Evolutionary conservation across 768 basidiomycete species (phyloP).

Genomic region (Gloeostereum incarnatum): DNA sequence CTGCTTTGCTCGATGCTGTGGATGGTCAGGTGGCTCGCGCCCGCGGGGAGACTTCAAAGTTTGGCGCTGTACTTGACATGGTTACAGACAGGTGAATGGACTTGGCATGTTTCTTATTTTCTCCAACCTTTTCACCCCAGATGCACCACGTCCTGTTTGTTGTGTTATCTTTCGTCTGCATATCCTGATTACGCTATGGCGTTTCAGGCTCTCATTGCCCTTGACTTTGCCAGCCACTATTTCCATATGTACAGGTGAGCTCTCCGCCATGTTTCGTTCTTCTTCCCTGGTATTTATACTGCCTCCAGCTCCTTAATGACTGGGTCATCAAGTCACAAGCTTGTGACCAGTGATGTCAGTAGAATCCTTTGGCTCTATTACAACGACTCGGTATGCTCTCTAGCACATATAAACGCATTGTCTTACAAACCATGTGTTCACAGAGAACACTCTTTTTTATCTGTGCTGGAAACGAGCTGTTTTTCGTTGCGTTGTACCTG

Average conservation of each 20-base stretch:
- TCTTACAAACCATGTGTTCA: conserved; percentile 2
- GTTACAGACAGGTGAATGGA: conserved; percentile 88
- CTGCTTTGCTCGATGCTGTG: conserved; percentile 89
- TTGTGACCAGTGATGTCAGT: conserved; percentile 87
- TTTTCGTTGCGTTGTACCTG: conserved; percentile 92
- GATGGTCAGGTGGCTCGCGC: conserved; percentile 90
- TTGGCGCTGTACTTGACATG: conserved; percentile 98
- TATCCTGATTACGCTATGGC: conserved; percentile 79
- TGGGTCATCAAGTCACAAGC: conserved; percentile 88
- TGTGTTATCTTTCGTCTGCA: conserved; percentile 87
- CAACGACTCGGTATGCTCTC: conserved; percentile 70
- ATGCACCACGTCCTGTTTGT: conserved; percentile 91
- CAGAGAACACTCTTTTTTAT: conserved; percentile 85
- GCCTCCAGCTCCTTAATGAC: conserved; percentile 79
- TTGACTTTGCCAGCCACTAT: conserved; percentile 98
- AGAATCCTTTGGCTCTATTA: conserved; percentile 90
- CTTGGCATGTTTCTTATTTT: conserved; percentile 1
- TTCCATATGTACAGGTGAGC: conserved; percentile 99
- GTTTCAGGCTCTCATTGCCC: conserved; percentile 93
- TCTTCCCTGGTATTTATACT: conserved; percentile 4
- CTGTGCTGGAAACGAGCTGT: conserved; percentile 92
- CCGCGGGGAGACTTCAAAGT: conserved; percentile 87
- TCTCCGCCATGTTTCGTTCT: conserved; percentile 2
- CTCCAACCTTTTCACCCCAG: conserved; percentile 28
- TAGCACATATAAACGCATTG: background rate